Evolutionary conservation across 2,329 filamentous ascomycete genomes (phyloP).

Genomic region (Paraconiothyrium brasiliense): DNA sequence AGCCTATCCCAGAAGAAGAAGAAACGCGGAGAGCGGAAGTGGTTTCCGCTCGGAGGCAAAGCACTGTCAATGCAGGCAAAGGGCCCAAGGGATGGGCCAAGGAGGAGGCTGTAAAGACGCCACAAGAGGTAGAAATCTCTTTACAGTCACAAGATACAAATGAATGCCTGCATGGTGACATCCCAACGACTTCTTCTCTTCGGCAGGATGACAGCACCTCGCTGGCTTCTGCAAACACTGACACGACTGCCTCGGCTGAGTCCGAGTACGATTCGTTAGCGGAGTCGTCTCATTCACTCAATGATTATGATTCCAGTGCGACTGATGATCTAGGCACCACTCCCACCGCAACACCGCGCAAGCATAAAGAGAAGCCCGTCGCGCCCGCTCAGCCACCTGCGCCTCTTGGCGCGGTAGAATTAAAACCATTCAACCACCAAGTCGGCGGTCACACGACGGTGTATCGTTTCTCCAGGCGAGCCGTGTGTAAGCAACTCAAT

Average conservation of each 20-base stretch:
- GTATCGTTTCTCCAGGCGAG: constrained; percentile 92
- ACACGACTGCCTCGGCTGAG: constrained; percentile 46
- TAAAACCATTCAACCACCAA: constrained; percentile 97
- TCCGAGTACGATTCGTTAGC: constrained; percentile 54
- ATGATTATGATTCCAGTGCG: constrained; percentile 62
- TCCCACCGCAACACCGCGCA: constrained; percentile 44
- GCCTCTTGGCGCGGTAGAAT: constrained; percentile 88
- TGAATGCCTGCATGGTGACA: constrained; percentile 68
- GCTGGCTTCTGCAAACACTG: constrained; percentile 34
- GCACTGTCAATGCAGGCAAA: constrained; percentile 39
- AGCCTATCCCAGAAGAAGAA: constrained; percentile 42
- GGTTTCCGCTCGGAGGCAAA: constrained; percentile 35
- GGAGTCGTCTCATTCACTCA: constrained; percentile 54
- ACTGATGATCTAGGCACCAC: constrained; percentile 61
- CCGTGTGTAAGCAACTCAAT: constrained; percentile 97
- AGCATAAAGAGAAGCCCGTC: constrained; percentile 42
- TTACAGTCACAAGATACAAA: constrained; percentile 68
- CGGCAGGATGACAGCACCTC: constrained; percentile 54
- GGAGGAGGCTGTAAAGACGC: constrained; percentile 43
- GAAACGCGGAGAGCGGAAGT: constrained; percentile 37
- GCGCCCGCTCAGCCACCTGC: constrained; percentile 52
- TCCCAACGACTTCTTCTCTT: constrained; percentile 53
- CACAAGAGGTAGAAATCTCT: constrained; percentile 69
- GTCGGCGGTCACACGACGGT: constrained; percentile 96
- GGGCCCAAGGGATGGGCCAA: constrained; percentile 38